Base-by-base conservation (phyloP, 495 filamentous ascomycete genomes). In the Hypoxylon rickii region DNA sequence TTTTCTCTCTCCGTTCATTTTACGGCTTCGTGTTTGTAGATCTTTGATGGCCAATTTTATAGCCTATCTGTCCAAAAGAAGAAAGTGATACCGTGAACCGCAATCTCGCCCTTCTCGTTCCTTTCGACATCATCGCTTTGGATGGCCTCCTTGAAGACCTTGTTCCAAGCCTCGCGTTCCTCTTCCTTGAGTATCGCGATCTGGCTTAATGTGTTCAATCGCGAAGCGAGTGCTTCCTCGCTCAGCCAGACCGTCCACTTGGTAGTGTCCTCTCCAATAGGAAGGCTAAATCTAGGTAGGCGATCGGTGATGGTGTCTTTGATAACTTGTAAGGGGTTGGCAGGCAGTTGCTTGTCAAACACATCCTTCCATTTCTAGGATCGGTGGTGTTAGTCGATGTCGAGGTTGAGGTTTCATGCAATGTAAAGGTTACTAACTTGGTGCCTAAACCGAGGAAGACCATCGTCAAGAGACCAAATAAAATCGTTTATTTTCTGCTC, bases 131-230 rank as follows among this genome's bases (percentile, higher is more conserved):
- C 75, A 5, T 65, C 50, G 2, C 60, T 65, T 19, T 68, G 66
- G 41, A 84, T 57, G 4, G 71, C 66, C 41, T 74, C 70, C 38
- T 76, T 69, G 34, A 83, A 75, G 36, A 64, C 43, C 22, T 61
- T 67, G 47, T 67, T 58, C 31, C 76, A 71, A 53, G 80, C 76
- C 55, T 73, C 76, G 47, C 76, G 73, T 31, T 78, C 72, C 48
- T 75, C 70, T 2, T 68, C 80, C 39, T 78, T 61, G 18, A 84
- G 58, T 32, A 81, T 74, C 3, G 79, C 78, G 47, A 87, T 79
- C 45, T 87, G 83, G 42, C 80, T 86, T 20, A 87, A 65, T 10
- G 84, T 88, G 16, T 67, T 75, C 39, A 81, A 74, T 45, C 83
- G 67, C 34, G 72, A 70, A 79, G 81, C 85, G 41, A 88, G 55